Evolutionary conservation across 352 stramenopile species (phyloP), one percentile per base, ranked within the genome.

Genomic region (Pythium rishiriense): DNA sequence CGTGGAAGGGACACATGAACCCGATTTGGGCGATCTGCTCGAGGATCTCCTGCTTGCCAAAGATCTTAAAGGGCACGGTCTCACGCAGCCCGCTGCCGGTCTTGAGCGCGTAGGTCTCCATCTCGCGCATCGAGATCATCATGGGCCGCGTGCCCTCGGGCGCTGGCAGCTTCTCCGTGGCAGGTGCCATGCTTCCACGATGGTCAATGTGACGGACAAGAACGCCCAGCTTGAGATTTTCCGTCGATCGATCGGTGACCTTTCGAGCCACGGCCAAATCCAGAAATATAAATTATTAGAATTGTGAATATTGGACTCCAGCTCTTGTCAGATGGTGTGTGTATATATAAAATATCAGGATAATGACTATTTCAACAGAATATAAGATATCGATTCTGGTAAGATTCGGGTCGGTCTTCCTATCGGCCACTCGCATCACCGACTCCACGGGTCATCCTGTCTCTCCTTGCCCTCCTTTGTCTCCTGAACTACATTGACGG

Each of bases 81-180:
- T 94, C 83, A 12, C 84, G 84, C 24, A 94, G 54, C 0, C 85
- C 85, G 55, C 76, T 89, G 55, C 85, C 85, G 4, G 80, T 94
- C 70, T 94, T 94, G 61, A 94, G 73, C 3, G 68, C 80, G 39
- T 90, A 72, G 50, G 78, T 86, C 62, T 94, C 85, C 85, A 94
- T 94, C 70, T 94, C 83, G 9, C 83, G 78, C 85, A 92, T 92
- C 2, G 83, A 91, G 58, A 94, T 90, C 83, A 94, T 90, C 78
- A 94, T 83, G 24, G 85, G 78, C 29, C 80, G 77, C 33, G 81
- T 88, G 70, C 85, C 83, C 51, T 88, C 78, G 17, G 83, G 85
- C 42, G 83, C 70, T 9, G 73, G 66, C 35, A 84, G 68, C 62
- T 82, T 75, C 58, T 75, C 62, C 0, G 25, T 59, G 22, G 47